phyloP scores from a whole-genome alignment of 2,329 filamentous ascomycete genomes.

The Fusarium begoniae region DNA sequence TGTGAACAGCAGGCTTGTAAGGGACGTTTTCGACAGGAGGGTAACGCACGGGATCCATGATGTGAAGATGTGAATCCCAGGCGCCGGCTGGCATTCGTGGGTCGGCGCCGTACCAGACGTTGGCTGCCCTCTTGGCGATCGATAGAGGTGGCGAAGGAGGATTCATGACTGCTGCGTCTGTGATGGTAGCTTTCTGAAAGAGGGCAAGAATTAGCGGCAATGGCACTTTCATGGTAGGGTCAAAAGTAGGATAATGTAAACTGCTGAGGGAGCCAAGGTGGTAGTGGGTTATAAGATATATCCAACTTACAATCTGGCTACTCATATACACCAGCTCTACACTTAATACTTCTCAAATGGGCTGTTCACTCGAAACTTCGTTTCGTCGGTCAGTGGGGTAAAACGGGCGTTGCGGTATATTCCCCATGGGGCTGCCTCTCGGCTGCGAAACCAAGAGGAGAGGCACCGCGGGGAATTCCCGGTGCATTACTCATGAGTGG shows the following conservation, averaged over 20 bases:
- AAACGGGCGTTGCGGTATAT: not conserved
- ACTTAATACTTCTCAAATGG: not conserved
- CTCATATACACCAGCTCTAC: rapidly evolving
- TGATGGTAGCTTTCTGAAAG: too few species aligned
- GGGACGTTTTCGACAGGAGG: not conserved
- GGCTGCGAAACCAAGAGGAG: not conserved
- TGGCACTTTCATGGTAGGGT: not conserved
- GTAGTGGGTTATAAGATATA: not conserved
- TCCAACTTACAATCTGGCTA: too few species aligned
- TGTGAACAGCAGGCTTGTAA: not conserved
- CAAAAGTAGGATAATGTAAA: not conserved
- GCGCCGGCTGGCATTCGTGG: not conserved
- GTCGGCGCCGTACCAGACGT: not conserved
- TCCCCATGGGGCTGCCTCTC: not conserved
- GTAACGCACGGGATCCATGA: not conserved
- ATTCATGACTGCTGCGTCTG: not conserved
- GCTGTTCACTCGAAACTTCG: not conserved
- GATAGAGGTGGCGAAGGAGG: not conserved
- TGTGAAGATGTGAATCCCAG: not conserved
- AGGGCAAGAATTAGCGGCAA: not conserved
- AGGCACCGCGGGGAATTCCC: not conserved
- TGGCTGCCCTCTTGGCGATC: not conserved
- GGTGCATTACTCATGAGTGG: not conserved
- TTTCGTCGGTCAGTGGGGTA: not conserved
- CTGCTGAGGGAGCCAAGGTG: not conserved